A percentile compares a stretch with the other conserved stretches of the same genome.
These are phyloP conservation scores for Waltergamsia citrina DNA, from an alignment of 2,329 filamentous ascomycete species.

Conservation along the genomic window DNA sequence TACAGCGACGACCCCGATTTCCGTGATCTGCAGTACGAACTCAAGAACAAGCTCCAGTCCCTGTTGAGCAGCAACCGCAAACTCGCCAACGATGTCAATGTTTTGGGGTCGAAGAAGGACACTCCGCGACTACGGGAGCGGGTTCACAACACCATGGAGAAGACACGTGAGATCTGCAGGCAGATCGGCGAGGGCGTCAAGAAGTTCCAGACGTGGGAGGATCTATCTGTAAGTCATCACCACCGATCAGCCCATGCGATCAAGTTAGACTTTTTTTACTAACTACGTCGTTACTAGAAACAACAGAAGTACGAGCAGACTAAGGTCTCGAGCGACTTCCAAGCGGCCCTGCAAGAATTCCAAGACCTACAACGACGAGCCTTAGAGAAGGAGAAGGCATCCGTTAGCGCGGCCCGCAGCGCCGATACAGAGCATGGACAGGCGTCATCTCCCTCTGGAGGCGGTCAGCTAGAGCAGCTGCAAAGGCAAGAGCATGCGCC, in stretches of 20 bases:
- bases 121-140: conserved; percentile 85
- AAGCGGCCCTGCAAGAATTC: conserved; percentile 80
- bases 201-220: conserved; percentile 79
- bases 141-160: conserved; percentile 78
- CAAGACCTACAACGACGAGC: conserved; percentile 84
- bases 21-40: conserved; percentile 67
- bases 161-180: conserved; percentile 79
- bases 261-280: too few species aligned
- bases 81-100: conserved; percentile 72
- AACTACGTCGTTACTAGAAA: conserved; percentile 61
- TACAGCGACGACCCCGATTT: conserved; percentile 94
- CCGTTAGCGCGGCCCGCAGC: conserved; percentile 71
- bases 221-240: conserved; percentile 55
- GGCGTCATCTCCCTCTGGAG: conserved; percentile 10
- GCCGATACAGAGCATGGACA: conserved; percentile 38
- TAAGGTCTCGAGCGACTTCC: conserved; percentile 90
- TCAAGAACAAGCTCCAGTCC: conserved; percentile 83
- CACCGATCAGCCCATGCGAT: too few species aligned
- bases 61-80: conserved; percentile 82
- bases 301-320: conserved; percentile 95
- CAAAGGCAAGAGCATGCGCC: conserved; percentile 66
- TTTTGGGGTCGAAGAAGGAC: conserved; percentile 84
- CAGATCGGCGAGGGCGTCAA: conserved; percentile 90
- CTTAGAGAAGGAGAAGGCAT: conserved; percentile 86
- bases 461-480: conserved; percentile 38